Conservation (phyloP, 1,284 basidiomycete genomes). For the Mycena citricolor region DNA sequence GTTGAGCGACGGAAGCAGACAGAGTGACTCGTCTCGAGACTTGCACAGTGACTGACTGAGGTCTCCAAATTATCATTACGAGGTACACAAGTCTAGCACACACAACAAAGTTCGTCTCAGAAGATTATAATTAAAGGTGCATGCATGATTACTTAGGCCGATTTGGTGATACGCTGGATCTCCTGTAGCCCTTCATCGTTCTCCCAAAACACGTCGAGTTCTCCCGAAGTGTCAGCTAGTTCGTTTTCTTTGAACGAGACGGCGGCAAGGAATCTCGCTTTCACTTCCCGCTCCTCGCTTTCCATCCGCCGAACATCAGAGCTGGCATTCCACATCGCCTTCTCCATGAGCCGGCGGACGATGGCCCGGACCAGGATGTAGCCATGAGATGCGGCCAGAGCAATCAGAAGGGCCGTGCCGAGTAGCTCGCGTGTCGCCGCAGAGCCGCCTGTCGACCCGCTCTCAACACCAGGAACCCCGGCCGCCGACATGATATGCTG, state of each 20-base stretch:
- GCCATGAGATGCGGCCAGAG: conserved; percentile 79
- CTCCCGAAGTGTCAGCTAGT: conserved; percentile 18
- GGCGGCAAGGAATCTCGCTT: conserved; percentile 53
- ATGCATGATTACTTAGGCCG: conserved; percentile 36
- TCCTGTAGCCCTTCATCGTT: conserved; percentile 68
- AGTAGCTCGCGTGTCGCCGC: conserved; percentile 56
- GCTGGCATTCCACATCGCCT: conserved; percentile 72
- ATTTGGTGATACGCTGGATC: conserved; percentile 61
- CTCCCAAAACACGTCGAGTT: conserved; percentile 51
- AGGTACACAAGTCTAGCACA: too few species aligned
- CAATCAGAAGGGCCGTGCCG: conserved; percentile 68
- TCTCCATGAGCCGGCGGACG: conserved; percentile 73
- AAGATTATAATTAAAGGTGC: neutral
- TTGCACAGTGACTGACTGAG: too few species aligned
- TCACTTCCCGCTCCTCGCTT: conserved; percentile 58
- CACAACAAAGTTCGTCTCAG: too few species aligned
- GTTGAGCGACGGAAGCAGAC: too few species aligned
- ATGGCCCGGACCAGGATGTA: conserved; percentile 66
- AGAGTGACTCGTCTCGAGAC: too few species aligned
- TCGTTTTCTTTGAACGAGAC: conserved; percentile 9
- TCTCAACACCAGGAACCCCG: conserved; percentile 26
- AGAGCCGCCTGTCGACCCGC: too few species aligned
- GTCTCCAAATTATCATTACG: too few species aligned
- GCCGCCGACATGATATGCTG: conserved; percentile 32
- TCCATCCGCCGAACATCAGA: conserved; percentile 60